Evolutionary conservation across 1,284 basidiomycete genomes (phyloP).

Genomic region (Microbotryum silenes-acaulis): DNA sequence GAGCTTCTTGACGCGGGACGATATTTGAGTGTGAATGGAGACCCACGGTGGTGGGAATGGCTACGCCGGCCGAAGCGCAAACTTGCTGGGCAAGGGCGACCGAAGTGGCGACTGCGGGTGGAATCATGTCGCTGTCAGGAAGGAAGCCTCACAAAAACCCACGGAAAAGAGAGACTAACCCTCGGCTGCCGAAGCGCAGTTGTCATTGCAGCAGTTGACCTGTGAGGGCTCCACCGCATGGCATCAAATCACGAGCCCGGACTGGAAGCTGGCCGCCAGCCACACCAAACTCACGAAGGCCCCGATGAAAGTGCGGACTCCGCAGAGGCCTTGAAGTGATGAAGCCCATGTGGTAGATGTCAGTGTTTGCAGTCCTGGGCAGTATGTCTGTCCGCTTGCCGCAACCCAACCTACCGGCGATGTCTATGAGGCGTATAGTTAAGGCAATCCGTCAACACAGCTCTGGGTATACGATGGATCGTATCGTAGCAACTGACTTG

Average conservation of each 20-base stretch:
- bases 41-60: neutral
- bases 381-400: neutral
- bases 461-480: too few relatives aligned
- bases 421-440: neutral
- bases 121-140: slow-evolving; percentile 2
- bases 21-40: too few relatives aligned
- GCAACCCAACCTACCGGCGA: slow-evolving; percentile 7
- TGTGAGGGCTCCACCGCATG: too few relatives aligned
- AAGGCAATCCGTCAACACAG: too few relatives aligned
- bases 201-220: neutral
- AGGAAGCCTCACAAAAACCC: neutral
- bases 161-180: neutral
- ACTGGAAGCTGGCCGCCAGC: too few relatives aligned
- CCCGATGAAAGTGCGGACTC: slow-evolving; percentile 5
- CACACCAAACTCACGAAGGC: slow-evolving; percentile 5
- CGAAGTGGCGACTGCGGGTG: slow-evolving; percentile 5
- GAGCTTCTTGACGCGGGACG: too few relatives aligned
- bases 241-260: too few relatives aligned
- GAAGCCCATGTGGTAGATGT: neutral
- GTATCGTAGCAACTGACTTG: too few relatives aligned
- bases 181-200: slow-evolving; percentile 7
- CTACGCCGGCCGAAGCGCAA: slow-evolving; percentile 16
- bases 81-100: slow-evolving; percentile 17
- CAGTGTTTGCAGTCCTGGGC: neutral
- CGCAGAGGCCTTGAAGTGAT: slow-evolving; percentile 13